These are phyloP conservation scores for Termitomyces bulborhizus DNA, from an alignment of 768 basidiomycete genomes.

Conservation along the genomic window DNA sequence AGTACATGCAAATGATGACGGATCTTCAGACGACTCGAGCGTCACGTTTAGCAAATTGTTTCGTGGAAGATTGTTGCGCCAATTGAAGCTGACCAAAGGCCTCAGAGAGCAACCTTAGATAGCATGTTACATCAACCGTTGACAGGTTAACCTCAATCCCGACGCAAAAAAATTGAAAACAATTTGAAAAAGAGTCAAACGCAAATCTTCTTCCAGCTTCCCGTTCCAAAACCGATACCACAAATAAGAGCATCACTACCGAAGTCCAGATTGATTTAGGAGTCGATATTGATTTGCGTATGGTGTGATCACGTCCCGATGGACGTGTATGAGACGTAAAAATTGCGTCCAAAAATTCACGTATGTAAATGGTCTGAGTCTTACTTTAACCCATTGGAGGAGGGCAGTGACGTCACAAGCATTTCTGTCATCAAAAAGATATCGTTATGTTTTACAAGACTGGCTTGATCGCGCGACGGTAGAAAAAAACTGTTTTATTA, in stretches of 20 bases:
- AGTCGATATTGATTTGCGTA: not conserved
- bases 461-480: not conserved
- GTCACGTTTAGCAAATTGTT: too few relatives aligned
- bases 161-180: not conserved
- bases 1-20: too few relatives aligned
- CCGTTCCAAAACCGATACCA: too few relatives aligned
- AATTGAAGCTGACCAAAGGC: too few relatives aligned
- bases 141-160: not conserved
- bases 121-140: too few relatives aligned
- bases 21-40: too few relatives aligned
- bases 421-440: not conserved
- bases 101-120: too few relatives aligned
- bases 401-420: not conserved
- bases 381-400: not conserved
- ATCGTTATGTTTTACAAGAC: not conserved
- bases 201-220: too few relatives aligned
- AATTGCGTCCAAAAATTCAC: not conserved
- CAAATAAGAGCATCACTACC: not conserved
- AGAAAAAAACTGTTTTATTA: not conserved
- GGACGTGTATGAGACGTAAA: too few relatives aligned
- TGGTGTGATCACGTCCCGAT: not conserved
- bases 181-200: too few relatives aligned
- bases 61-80: too few relatives aligned
- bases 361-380: too few relatives aligned
- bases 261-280: not conserved